A percentile compares a stretch with the other conserved stretches of the same genome.
Evolutionary conservation across 805 yeast species (phyloP).

Genomic region (Barnettozyma siamensis): DNA sequence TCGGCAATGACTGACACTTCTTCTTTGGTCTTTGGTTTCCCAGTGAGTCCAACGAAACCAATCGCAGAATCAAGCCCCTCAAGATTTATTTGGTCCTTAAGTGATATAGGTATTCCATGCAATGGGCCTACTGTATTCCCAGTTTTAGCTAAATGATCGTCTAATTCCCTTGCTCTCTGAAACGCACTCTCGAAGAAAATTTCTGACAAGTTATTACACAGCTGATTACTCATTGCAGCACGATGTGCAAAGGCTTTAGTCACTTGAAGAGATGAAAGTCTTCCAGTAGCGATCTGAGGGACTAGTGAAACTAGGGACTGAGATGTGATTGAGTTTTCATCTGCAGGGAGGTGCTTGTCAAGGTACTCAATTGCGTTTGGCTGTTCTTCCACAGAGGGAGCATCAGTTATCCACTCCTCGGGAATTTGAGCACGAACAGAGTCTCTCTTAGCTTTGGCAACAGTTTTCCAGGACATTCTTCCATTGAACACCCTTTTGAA

Average conservation of each 20-base stretch:
- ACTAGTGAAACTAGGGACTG: slow-evolving; percentile 8
- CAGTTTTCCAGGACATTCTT: slow-evolving; percentile 14
- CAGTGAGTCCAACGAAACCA: slow-evolving; percentile 43
- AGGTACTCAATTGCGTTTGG: slow-evolving; percentile 16
- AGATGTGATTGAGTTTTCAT: slow-evolving; percentile 17
- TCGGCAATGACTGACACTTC: slow-evolving; percentile 45
- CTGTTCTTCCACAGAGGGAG: slow-evolving; percentile 14
- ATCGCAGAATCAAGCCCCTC: slow-evolving; percentile 51
- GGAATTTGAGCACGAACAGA: slow-evolving; percentile 12
- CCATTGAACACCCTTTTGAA: too few species aligned
- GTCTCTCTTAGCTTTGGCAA: slow-evolving; percentile 13
- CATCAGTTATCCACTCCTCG: slow-evolving; percentile 20
- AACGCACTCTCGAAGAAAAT: slow-evolving; percentile 60
- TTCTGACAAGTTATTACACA: slow-evolving; percentile 53
- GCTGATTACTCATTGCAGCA: slow-evolving; percentile 58
- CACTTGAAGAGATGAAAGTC: slow-evolving; percentile 24
- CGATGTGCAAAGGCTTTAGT: slow-evolving; percentile 25
- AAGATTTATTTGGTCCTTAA: slow-evolving; percentile 57
- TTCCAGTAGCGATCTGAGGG: slow-evolving; percentile 18
- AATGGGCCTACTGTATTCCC: slow-evolving; percentile 55
- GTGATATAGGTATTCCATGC: slow-evolving; percentile 63
- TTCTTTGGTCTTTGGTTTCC: slow-evolving; percentile 10
- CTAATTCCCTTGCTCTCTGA: slow-evolving; percentile 47
- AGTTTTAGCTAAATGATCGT: slow-evolving; percentile 40
- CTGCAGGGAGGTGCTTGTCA: slow-evolving; percentile 11